Evolutionary conservation across 2,329 filamentous ascomycete species (phyloP), one percentile per base, ranked within the genome.

Genomic region (Colletotrichum caudatum): DNA sequence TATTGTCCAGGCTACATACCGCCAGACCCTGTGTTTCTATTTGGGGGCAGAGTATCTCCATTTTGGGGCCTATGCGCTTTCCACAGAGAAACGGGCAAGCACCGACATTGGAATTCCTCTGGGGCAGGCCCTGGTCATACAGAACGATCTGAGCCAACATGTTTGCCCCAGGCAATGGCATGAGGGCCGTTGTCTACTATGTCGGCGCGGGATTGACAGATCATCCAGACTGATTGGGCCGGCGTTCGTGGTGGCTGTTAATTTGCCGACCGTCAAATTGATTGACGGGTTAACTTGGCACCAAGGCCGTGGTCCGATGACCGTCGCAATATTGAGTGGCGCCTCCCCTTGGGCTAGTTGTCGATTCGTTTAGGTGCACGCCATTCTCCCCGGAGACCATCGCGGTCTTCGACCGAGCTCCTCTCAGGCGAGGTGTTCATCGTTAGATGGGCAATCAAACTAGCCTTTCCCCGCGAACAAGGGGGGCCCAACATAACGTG

Each of bases 111-210:
- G 23, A 33, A n/a, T 59, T 58, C 51, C 37, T 37, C 29, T 2
- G 26, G 18, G 51, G 44, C 59, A 46, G 65, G n/a, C 37, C 44
- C 64, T 63, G 41, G 23, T 48, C 39, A 46, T 54, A 29, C n/a
- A 48, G 29, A n/a, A 63, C 37, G 51, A 59, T 63, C 64, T 54
- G 58, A 71, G 65, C 69, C 54, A 44, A 20, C 41, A 51, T 46
- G 46, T 63, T 69, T 56, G 64, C 69, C 64, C 65, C 69, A 68
- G 46, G 51, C 33, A 64, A 69, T 53, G 58, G 64, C 69, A 71
- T 71, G 29, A 71, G 23, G 12, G 26, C 61, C 44, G 29, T 48
- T 53, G 59, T 53, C 48, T 37, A 26, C 26, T 33, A 58, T 33
- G 50, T 58, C 63, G n/a, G 14, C 46, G 48, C 29, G 41, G 39